Percentiles rank a stretch among this genome's conserved stretches.
These are phyloP conservation scores for Populus tremula DNA, from an alignment of 345 rosid genomes.

Conservation along the genomic window DNA sequence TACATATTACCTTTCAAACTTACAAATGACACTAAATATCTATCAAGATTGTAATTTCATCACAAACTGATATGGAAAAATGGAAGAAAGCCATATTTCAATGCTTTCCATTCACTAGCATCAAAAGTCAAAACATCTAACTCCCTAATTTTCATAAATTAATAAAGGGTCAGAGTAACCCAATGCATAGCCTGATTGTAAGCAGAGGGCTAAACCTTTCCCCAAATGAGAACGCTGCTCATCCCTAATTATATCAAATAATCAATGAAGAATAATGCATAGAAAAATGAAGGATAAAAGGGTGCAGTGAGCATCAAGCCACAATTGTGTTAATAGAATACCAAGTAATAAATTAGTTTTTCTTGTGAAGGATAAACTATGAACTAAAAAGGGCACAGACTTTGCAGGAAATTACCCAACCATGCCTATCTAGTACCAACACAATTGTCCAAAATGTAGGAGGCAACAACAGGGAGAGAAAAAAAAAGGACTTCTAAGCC, in stretches of 20 bases:
- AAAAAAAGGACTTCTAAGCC: neutral
- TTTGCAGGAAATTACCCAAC: neutral
- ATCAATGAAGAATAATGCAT: neutral
- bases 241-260: neutral
- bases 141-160: neutral
- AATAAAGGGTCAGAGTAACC: neutral
- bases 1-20: neutral
- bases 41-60: neutral
- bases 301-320: neutral
- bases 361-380: neutral
- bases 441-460: neutral
- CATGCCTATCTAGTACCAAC: neutral
- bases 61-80: neutral
- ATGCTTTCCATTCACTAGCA: neutral
- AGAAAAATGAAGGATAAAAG: neutral
- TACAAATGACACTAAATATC: neutral
- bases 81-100: neutral
- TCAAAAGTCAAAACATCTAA: neutral
- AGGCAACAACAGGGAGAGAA: neutral
- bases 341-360: neutral
- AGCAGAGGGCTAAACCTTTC: neutral
- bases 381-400: neutral
- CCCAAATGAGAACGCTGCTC: neutral
- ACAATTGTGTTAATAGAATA: neutral
- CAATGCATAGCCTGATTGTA: neutral